phyloP scores from a whole-genome alignment of 169 alveolate species.

The Eimeria acervulina region DNA sequence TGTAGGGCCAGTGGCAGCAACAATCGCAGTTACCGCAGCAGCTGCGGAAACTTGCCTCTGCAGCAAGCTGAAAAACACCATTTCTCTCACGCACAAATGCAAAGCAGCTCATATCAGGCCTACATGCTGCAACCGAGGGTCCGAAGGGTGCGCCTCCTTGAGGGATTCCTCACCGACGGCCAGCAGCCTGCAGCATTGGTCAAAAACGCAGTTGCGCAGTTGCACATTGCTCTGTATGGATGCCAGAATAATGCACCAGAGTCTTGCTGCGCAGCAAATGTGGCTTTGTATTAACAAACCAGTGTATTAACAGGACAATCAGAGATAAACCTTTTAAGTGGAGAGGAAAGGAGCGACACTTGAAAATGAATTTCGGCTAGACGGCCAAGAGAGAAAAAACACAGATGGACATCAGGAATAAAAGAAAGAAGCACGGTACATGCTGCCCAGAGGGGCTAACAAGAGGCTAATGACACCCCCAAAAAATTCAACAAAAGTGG shows the following conservation, averaged over 20 bases:
- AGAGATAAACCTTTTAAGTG: neutral
- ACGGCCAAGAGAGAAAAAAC: neutral
- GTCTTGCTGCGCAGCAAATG: neutral
- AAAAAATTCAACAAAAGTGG: neutral
- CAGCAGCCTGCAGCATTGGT: slow-evolving; percentile 15
- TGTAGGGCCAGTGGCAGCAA: neutral
- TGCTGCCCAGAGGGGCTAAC: no score
- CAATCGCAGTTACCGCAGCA: neutral
- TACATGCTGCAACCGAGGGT: slow-evolving; percentile 35
- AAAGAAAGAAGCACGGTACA: neutral
- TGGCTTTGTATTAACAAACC: neutral
- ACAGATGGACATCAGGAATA: neutral
- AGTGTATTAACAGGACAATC: neutral
- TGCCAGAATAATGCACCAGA: neutral
- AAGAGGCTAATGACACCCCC: neutral
- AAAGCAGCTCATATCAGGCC: neutral
- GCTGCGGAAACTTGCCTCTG: neutral
- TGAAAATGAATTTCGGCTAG: neutral
- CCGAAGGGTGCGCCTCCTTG: neutral
- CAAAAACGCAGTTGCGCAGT: neutral
- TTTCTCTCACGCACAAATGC: neutral
- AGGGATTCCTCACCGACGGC: slow-evolving; percentile 30
- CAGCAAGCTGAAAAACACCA: neutral
- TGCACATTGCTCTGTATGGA: no score
- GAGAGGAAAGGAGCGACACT: neutral